Evolutionary conservation across 2,329 filamentous ascomycete species (phyloP).

Genomic region (Aspergillus aculeatus): DNA sequence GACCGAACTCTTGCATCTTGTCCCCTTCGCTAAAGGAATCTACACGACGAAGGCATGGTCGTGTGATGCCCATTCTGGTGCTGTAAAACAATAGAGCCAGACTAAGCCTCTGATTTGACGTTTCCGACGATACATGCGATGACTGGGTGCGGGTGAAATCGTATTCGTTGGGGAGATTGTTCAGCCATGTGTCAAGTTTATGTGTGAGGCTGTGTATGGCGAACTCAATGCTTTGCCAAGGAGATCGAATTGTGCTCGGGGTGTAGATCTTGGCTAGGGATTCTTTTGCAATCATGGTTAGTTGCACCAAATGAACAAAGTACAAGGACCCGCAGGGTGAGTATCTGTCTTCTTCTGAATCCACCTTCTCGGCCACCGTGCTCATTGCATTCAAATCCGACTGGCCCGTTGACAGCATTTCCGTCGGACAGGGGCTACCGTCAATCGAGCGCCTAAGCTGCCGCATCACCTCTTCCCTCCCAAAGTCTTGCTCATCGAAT

Average conservation of each 20-base stretch:
- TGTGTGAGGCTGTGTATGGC: constrained; percentile 39
- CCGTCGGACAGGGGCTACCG: constrained; percentile 21
- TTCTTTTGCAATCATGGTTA: constrained; percentile 39
- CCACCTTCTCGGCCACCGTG: neutral
- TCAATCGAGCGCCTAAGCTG: constrained; percentile 29
- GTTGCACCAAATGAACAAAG: constrained; percentile 40
- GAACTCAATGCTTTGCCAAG: constrained; percentile 41
- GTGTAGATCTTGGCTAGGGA: constrained; percentile 42
- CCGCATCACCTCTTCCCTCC: constrained; percentile 31
- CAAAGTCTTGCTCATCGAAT: constrained; percentile 42
- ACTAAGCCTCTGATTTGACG: constrained; percentile 35
- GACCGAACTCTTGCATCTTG: constrained; percentile 38
- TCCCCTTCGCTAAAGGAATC: constrained; percentile 35
- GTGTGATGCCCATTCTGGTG: constrained; percentile 43
- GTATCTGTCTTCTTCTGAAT: constrained; percentile 20
- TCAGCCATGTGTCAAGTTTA: constrained; percentile 42
- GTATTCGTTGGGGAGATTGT: constrained; percentile 39
- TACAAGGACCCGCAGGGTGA: constrained; percentile 42
- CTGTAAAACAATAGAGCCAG: constrained; percentile 47
- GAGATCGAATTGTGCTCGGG: constrained; percentile 34
- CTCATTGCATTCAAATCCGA: neutral
- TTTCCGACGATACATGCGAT: constrained; percentile 27
- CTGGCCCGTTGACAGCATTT: neutral
- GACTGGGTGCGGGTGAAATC: constrained; percentile 42
- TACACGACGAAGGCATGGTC: constrained; percentile 44